Evolutionary conservation across 768 basidiomycete species (phyloP).

Genomic region (Phanerochaete carnosa): DNA sequence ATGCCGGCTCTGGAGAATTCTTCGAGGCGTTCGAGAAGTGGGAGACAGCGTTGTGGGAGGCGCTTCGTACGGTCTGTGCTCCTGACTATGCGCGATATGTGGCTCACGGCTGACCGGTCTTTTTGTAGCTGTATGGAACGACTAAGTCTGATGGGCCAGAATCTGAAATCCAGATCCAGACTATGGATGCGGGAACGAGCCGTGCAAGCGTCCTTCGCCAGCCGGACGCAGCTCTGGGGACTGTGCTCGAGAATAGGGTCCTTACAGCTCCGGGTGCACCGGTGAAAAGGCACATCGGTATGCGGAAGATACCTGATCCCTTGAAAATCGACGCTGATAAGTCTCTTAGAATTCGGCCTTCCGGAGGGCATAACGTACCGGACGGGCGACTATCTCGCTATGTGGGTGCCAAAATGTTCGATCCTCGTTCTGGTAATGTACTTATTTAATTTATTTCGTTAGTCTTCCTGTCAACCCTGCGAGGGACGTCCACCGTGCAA

Average conservation of each 20-base stretch:
- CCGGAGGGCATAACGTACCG: constrained; percentile 35
- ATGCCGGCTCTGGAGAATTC: constrained; percentile 39
- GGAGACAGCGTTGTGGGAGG: constrained; percentile 36
- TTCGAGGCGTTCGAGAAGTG: constrained; percentile 45
- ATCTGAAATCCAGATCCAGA: constrained; percentile 29
- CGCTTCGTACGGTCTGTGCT: constrained; percentile 31
- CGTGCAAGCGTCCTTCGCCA: constrained; percentile 37
- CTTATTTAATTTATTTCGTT: too few species aligned
- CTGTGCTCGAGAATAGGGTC: constrained; percentile 33
- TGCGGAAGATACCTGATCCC: not conserved
- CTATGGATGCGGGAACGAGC: constrained; percentile 28
- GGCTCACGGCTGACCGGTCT: not conserved
- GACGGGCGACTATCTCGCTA: constrained; percentile 46
- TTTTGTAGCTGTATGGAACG: not conserved
- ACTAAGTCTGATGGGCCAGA: not conserved
- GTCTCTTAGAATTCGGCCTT: constrained; percentile 33
- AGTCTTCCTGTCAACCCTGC: constrained; percentile 40
- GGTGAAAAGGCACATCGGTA: constrained; percentile 38
- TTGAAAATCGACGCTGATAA: not conserved
- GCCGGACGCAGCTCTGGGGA: constrained; percentile 34
- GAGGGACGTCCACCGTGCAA: constrained; percentile 34
- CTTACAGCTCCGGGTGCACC: constrained; percentile 31
- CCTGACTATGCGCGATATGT: constrained; percentile 27
- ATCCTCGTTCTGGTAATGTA: not conserved
- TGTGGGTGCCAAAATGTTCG: constrained; percentile 27